Evolutionary conservation across 2,329 filamentous ascomycete species (phyloP), one percentile per base, ranked within the genome.

Genomic region (Biscogniauxia sp.): DNA sequence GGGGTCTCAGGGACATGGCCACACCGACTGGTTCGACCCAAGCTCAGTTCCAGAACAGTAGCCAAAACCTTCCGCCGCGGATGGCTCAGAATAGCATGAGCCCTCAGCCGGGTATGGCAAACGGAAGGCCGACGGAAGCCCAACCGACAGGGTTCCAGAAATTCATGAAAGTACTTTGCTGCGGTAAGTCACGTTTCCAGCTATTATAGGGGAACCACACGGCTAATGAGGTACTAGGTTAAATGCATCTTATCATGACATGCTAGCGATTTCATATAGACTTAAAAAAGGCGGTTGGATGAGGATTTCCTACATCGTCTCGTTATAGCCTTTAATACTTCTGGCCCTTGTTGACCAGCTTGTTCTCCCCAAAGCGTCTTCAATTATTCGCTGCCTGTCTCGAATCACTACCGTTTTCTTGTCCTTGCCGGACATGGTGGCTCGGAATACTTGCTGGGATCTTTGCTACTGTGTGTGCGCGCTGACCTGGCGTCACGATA

Each of bases 31-130:
- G 90, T 71, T 97, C 92, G 74, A 97, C 92, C 66, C 92, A 96
- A 78, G 94, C 94, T 68, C 94, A 97, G 75, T 97, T 97, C 83
- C 93, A 96, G 81, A 94, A 92, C 84, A 97, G 92, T 80, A 91
- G 90, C 73, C 91, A 92, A 76, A 95, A 97, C 76, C 84, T 96
- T 67, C 85, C 90, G 70, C 81, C 88, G 68, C 82, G 83, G 66
- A 83, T 85, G 63, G 81, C 84, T 63, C 86, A 88, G 72, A 81
- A 83, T 61, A 84, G 82, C 61, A 81, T 87, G 79, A 84, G 80
- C 54, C 80, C 82, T 67, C 84, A 84, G 73, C 78, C 83, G 66
- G 79, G 79, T 72, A 79, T 78, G 75, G 85, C 78, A 72, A 80
- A 75, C 68, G 82, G 82, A 67, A 82, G 83, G 66, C 81, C 81